Evolutionary conservation across 228 moss, liverwort and hornwort genomes (phyloP).

Genomic region (Sphagnum magellanicum): DNA sequence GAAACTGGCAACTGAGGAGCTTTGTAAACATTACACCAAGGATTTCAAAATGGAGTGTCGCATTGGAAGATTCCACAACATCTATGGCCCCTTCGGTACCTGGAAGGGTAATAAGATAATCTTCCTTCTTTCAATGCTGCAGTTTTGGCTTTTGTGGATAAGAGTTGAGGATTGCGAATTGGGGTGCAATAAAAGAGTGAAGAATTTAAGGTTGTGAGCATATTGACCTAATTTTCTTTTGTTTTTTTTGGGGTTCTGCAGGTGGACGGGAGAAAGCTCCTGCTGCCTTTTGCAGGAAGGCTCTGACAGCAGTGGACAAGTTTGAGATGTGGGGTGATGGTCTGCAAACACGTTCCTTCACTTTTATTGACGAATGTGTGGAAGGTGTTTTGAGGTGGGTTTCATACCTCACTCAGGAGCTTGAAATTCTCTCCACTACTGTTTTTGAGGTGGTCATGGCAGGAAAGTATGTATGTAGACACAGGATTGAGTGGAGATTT

Average conservation of each 20-base stretch:
- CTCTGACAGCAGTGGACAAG: constrained; percentile 57
- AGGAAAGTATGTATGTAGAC: neutral
- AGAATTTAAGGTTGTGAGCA: neutral
- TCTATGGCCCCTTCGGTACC: constrained; percentile 93
- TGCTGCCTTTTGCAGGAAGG: constrained; percentile 85
- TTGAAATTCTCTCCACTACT: neutral
- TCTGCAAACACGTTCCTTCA: constrained; percentile 85
- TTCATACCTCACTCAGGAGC: neutral
- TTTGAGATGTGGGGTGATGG: constrained; percentile 99
- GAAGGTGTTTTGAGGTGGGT: constrained; percentile 76
- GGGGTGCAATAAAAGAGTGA: no score
- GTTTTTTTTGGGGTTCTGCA: constrained; percentile 6
- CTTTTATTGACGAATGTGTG: constrained; percentile 94
- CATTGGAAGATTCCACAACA: constrained; percentile 91
- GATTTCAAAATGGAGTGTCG: constrained; percentile 92
- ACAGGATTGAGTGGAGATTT: neutral
- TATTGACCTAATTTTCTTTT: neutral
- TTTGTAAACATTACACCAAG: constrained; percentile 97
- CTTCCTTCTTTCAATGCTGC: no score
- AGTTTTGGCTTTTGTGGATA: no score
- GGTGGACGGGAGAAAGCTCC: constrained; percentile 95
- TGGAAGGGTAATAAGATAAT: constrained; percentile 62
- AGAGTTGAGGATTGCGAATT: no score
- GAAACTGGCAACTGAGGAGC: constrained; percentile 80
- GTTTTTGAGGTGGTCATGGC: neutral